Percentiles rank a stretch among this genome's conserved stretches.
Conservation (phyloP, 1,139 yeast genomes). For the Pichia sp. region DNA sequence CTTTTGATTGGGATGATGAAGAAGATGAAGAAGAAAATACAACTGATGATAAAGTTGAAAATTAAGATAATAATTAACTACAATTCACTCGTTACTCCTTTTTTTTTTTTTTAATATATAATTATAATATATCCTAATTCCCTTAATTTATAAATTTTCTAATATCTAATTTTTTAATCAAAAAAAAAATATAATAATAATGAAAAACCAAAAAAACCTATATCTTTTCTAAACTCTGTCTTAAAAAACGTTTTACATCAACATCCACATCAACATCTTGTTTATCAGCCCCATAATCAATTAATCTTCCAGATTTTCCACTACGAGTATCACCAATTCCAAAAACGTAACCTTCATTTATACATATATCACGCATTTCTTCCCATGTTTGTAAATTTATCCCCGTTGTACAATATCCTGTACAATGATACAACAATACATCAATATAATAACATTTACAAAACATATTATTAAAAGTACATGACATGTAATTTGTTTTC, state of each 20-base stretch:
- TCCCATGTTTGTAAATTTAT: conserved; percentile 3
- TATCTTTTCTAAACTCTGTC: too few relatives aligned
- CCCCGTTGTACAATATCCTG: conserved; percentile 16
- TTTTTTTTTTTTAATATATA: too few relatives aligned
- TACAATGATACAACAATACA: conserved; percentile 19
- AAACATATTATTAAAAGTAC: conserved; percentile 17
- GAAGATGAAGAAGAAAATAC: conserved; percentile 2
- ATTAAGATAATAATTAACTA: neutral
- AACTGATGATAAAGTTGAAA: conserved; percentile 1
- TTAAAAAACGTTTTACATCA: too few relatives aligned
- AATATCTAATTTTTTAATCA: too few relatives aligned
- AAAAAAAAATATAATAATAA: too few relatives aligned
- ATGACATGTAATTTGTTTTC: neutral
- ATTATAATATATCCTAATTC: too few relatives aligned
- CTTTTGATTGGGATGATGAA: conserved; percentile 23
- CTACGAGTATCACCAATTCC: neutral
- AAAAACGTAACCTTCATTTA: neutral
- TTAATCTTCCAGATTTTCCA: neutral
- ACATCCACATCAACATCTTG: neutral
- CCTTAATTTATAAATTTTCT: too few relatives aligned
- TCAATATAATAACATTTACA: conserved; percentile 25
- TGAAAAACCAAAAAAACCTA: too few relatives aligned
- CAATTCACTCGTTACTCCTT: too few relatives aligned
- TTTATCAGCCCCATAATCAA: neutral
- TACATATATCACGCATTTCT: conserved; percentile 1